Conservation (phyloP, 2,329 filamentous ascomycete species). For the Mollisia scopiformis region DNA sequence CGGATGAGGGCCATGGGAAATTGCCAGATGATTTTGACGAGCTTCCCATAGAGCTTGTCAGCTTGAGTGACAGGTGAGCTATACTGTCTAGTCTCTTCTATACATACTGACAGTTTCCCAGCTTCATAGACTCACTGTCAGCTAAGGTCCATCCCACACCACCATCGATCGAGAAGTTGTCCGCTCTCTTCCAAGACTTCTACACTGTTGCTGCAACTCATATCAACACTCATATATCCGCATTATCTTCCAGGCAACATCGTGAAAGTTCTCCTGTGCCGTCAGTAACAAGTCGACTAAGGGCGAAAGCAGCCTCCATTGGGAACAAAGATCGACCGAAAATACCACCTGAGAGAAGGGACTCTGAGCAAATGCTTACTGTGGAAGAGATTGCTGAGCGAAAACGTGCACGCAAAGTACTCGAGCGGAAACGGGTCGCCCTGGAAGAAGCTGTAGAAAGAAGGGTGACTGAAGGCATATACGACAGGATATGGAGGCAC, state of each 20-base stretch:
- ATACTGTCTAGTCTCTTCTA: background rate
- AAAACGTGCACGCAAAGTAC: slow-evolving; percentile 74
- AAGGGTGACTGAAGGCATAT: slow-evolving; percentile 81
- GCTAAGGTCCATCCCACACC: slow-evolving; percentile 86
- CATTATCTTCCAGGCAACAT: slow-evolving; percentile 74
- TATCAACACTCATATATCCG: slow-evolving; percentile 84
- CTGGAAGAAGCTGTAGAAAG: slow-evolving; percentile 93
- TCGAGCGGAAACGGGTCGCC: slow-evolving; percentile 76
- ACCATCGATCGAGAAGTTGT: slow-evolving; percentile 79
- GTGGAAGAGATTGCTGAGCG: slow-evolving; percentile 79
- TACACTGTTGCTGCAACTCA: slow-evolving; percentile 80
- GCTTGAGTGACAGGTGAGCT: slow-evolving; percentile 79
- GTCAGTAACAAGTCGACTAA: slow-evolving; percentile 56
- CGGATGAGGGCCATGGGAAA: slow-evolving; percentile 24
- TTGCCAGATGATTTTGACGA: slow-evolving; percentile 69
- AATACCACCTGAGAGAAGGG: slow-evolving; percentile 36
- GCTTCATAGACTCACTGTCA: slow-evolving; percentile 88
- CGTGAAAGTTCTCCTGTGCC: slow-evolving; percentile 64
- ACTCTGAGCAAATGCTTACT: slow-evolving; percentile 80
- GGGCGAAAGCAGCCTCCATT: slow-evolving; percentile 58
- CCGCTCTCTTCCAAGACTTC: slow-evolving; percentile 92
- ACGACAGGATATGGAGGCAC: slow-evolving; percentile 88
- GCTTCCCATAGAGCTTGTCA: slow-evolving; percentile 90
- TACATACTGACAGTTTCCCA: slow-evolving; percentile 41
- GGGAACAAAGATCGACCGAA: slow-evolving; percentile 55